phyloP scores from a whole-genome alignment of 768 basidiomycete species.

The Pleurotus platypus region DNA sequence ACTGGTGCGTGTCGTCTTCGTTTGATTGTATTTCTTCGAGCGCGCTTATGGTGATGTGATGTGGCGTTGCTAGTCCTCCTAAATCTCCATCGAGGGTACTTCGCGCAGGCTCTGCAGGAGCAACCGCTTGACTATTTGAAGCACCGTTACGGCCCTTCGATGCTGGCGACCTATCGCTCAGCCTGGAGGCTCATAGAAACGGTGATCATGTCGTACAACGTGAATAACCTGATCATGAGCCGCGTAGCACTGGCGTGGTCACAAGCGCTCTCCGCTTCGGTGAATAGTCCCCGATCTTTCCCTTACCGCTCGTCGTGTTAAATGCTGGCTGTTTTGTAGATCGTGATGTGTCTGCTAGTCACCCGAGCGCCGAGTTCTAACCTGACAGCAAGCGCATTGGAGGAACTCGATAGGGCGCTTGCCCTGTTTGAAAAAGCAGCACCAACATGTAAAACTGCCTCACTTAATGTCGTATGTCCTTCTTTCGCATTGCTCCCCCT shows the following conservation, averaged over 20 bases:
- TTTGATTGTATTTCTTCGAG: too few species aligned
- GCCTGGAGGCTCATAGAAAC: slow-evolving; percentile 62
- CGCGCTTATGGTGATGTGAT: too few species aligned
- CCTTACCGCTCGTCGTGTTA: neutral
- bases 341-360: slow-evolving; percentile 55
- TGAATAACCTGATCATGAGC: slow-evolving; percentile 35
- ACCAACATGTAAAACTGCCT: slow-evolving; percentile 39
- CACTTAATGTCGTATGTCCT: slow-evolving; percentile 35
- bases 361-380: slow-evolving; percentile 46
- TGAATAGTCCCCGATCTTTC: slow-evolving; percentile 26
- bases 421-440: slow-evolving; percentile 46
- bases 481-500: neutral
- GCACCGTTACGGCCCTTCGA: slow-evolving; percentile 65
- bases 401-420: slow-evolving; percentile 42
- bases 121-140: slow-evolving; percentile 50
- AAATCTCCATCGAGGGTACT: slow-evolving; percentile 65
- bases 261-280: slow-evolving; percentile 59
- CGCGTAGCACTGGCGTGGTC: slow-evolving; percentile 62
- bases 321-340: slow-evolving; percentile 28
- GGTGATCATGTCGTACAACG: slow-evolving; percentile 38
- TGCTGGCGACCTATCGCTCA: slow-evolving; percentile 69
- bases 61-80: slow-evolving; percentile 41
- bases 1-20: slow-evolving; percentile 29
- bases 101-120: slow-evolving; percentile 64
- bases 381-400: slow-evolving; percentile 42